Conservation (phyloP, 352 stramenopile genomes). For the Thalassiosira allenii region DNA sequence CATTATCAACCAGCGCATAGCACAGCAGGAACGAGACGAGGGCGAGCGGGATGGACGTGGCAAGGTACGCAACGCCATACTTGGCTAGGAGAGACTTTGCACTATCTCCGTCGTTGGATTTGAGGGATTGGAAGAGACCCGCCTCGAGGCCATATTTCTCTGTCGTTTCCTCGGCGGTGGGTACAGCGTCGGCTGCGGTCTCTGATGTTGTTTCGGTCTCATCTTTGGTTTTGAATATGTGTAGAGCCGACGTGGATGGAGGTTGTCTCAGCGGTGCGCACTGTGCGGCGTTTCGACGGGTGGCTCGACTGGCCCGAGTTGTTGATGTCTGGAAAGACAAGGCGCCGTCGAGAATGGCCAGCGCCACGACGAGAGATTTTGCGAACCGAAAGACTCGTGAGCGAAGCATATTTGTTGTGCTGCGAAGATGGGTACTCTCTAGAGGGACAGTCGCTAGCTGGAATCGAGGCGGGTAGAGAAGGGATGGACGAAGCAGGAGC, state of each 20-base stretch:
- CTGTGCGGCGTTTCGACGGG: not conserved
- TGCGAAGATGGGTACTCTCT: no score
- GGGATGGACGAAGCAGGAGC: no score
- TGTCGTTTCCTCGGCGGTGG: constrained; percentile 81
- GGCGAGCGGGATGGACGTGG: constrained; percentile 88
- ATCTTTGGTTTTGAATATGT: constrained; percentile 50
- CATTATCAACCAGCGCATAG: constrained; percentile 87
- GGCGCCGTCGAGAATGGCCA: constrained; percentile 29
- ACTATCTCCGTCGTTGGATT: constrained; percentile 70
- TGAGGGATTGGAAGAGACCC: constrained; percentile 80
- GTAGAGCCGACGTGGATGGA: constrained; percentile 17
- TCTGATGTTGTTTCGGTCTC: constrained; percentile 24
- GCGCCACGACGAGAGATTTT: constrained; percentile 36
- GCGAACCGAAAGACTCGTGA: constrained; percentile 39
- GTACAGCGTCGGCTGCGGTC: not conserved
- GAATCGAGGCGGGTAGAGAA: no score
- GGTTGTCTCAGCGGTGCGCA: not conserved
- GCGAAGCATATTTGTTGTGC: constrained; percentile 32
- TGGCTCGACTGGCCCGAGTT: not conserved
- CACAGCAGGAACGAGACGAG: constrained; percentile 87
- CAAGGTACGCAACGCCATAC: constrained; percentile 89
- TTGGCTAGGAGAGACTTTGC: constrained; percentile 88
- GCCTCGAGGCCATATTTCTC: constrained; percentile 88
- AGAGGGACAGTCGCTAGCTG: no score
- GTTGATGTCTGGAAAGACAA: constrained; percentile 35